Evolutionary conservation across 257 asterid species (phyloP), one percentile per base, ranked within the genome.

Genomic region (Dorcoceras hygrometricum): DNA sequence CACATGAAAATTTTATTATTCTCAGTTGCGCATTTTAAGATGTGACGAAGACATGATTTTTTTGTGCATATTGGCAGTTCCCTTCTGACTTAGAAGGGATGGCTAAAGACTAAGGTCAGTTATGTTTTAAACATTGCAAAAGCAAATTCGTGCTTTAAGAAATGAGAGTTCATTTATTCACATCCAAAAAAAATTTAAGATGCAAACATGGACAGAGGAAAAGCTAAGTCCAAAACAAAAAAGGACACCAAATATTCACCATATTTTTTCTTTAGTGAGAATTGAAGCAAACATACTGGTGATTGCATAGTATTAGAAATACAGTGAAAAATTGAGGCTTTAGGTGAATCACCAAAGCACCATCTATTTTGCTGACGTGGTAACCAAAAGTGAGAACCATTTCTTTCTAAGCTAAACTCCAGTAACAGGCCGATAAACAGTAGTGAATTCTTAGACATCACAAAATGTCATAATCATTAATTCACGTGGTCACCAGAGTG

Each of bases 151-250:
- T 8, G 8, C 34, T 51, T 16, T 11, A 24, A 46, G 64, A 34
- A 57, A 56, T 39, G 11, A 34, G 27, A 36, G 5, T 43, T 36
- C 39, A 43, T 22, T 57, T 32, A 48, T 9, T 32, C 14, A 23
- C 23, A 57, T 39, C 32, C 23, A 6, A 28, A 8, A 31, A 53
- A 48, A 29, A 14, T 19, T 51, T 24, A 48, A 32, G 48, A 61
- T 50, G 23, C 48, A 62, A 71, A 39, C 32, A 62, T 62, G 64
- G 39, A 55, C 18, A n/a, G 48, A 54, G 58, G 64, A 46, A 8
- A 20, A 57, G 26, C 3, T n/a, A 16, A 36, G 46, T 10, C 16
- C 46, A 8, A 36, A 2, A 36, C 18, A 9, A 36, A 9, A 9
- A 36, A 9, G 46, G 46, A 36, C 14, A 11, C 3, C 46, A 36